Base-by-base conservation (phyloP, 1,139 yeast genomes). In the Saccharomyces pastorianus region DNA sequence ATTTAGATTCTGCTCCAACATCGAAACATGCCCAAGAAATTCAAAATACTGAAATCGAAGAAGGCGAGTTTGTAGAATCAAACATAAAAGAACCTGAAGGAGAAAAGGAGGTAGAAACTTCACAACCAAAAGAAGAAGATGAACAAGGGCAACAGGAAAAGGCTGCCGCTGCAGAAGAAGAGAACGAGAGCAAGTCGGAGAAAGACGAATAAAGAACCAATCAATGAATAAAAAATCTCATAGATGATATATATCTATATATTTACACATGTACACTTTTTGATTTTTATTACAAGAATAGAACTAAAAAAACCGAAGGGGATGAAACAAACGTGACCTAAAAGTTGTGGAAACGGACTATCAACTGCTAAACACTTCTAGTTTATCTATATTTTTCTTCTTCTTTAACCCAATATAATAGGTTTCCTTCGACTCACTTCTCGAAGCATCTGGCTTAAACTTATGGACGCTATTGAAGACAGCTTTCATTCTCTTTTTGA, bases 381-480 rank as follows among this genome's bases (percentile, higher is more conserved):
- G 52, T 57, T 80, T 79, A 55, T 83, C 83, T 6, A 79, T 74
- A 11, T 65, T 59, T 44, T 73, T 73, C 32, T 67, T 73, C 64
- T 81, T 83, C 9, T 75, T 74, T 34, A 73, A 67, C 49, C 91
- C 88, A 2, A 93, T 78, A 63, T 88, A 84, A 67, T 86, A 89
- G 56, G 83, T 71, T 65, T 90, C 97, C 49, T 77, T 78, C 1
- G 87, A 82, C 58, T 80, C 87, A 13, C 71, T 66, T 47, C 90
- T 70, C 25, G 85, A 79, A 0, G 90, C 82, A 4, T 69, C 72
- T 0, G 88, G 90, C 63, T 82, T 84, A 59, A 73, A 80, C 50
- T 83, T 72, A 9, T 70, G 66, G 0, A 89, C 96, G 9, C 68
- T 69, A 8, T 73, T 68, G 67, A 93, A 93, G 1, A 82, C 83